These are phyloP conservation scores for Chondrus crispus DNA, from an alignment of 23 red algal genomes.

Conservation along the genomic window DNA sequence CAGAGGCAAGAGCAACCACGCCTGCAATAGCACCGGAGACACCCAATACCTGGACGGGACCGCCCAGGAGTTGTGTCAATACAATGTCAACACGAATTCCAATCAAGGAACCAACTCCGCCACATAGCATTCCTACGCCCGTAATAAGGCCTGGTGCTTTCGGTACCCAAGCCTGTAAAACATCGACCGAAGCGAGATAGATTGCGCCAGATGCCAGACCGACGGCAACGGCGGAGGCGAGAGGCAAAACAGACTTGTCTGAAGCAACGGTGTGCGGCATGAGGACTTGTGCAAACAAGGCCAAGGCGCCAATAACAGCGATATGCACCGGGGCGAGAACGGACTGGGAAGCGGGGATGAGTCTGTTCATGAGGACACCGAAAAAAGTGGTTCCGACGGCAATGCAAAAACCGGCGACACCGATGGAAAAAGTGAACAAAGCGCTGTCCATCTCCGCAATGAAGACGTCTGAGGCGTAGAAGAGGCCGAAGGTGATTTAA, in stretches of 20 bases:
- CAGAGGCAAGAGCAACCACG: background rate
- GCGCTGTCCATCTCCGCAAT: conserved; percentile 1
- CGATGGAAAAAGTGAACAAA: conserved; percentile 15
- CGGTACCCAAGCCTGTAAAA: conserved; percentile 43
- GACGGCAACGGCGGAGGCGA: background rate
- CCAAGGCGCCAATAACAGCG: conserved; percentile 14
- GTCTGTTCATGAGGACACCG: conserved; percentile 25
- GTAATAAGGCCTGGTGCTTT: conserved; percentile 21
- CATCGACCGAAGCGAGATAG: conserved; percentile 25
- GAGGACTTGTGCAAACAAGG: conserved; percentile 10
- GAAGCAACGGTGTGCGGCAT: conserved; percentile 1
- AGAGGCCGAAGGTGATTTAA: conserved; percentile 28
- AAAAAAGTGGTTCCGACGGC: conserved; percentile 20
- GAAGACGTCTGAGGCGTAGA: conserved; percentile 25
- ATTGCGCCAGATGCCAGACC: conserved; percentile 22
- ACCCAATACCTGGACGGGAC: conserved; percentile 24
- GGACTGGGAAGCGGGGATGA: background rate
- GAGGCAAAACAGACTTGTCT: background rate
- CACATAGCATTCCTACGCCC: conserved; percentile 13
- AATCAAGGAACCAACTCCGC: conserved; percentile 28
- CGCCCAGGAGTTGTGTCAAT: background rate
- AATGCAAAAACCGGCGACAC: conserved; percentile 1
- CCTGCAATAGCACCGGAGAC: conserved; percentile 23
- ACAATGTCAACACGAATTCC: conserved; percentile 7
- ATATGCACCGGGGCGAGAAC: background rate